Evolutionary conservation across 2,329 filamentous ascomycete genomes (phyloP).

Genomic region (Colletotrichum camelliae): DNA sequence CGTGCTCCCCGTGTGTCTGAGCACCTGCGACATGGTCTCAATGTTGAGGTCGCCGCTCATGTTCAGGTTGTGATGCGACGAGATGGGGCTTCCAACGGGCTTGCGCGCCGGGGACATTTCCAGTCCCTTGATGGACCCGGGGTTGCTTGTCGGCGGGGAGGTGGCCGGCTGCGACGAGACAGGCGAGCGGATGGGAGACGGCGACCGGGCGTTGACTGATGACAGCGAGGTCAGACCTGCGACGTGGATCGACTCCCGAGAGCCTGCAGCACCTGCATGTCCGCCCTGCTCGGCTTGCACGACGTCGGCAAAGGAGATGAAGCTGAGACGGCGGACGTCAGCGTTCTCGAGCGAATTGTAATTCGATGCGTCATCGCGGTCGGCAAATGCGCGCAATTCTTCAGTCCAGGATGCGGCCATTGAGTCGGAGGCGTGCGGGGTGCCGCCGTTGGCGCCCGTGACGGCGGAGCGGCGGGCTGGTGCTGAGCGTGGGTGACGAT

Average conservation of each 20-base stretch:
- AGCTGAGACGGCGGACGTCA: conserved; percentile 85
- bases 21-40: conserved; percentile 91
- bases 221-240: conserved; percentile 69
- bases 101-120: conserved; percentile 70
- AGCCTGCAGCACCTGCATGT: conserved; percentile 51
- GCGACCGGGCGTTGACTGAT: conserved; percentile 66
- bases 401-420: conserved; percentile 59
- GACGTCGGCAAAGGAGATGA: conserved; percentile 96
- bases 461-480: conserved; percentile 77
- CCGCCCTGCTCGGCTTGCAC: conserved; percentile 83
- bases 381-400: conserved; percentile 60
- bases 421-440: conserved; percentile 43
- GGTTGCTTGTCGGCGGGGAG: conserved; percentile 79
- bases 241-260: conserved; percentile 73
- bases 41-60: conserved; percentile 76
- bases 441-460: conserved; percentile 47
- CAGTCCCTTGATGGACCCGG: conserved; percentile 74
- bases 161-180: conserved; percentile 73
- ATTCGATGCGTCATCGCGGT: conserved; percentile 70
- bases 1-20: conserved; percentile 83
- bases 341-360: conserved; percentile 79
- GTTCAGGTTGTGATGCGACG: conserved; percentile 56
- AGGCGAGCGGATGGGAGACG: conserved; percentile 81
- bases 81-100: conserved; percentile 68
- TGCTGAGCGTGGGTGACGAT: conserved; percentile 89